Percentiles rank a stretch among this genome's conserved stretches.
Evolutionary conservation across 2,329 filamentous ascomycete species (phyloP).

Genomic region (Aspergillus japonicus): DNA sequence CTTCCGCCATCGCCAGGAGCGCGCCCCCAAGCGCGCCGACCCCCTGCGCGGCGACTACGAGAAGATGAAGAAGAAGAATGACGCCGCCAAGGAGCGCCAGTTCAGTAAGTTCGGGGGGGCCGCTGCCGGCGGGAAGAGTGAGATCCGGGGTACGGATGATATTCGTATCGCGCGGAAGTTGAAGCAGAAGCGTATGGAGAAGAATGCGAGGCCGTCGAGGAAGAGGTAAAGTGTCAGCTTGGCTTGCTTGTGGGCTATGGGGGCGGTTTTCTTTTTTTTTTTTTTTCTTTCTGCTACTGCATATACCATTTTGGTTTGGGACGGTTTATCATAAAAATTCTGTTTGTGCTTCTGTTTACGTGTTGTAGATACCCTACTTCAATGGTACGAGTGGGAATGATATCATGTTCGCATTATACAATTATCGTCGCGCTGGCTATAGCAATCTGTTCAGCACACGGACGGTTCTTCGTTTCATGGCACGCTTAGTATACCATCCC

Average conservation of each 20-base stretch:
- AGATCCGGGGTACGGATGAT: constrained; percentile 79
- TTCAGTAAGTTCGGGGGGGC: constrained; percentile 29
- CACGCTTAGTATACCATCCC: not conserved
- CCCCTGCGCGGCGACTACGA: constrained; percentile 89
- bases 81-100: constrained; percentile 74
- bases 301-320: not conserved
- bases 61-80: constrained; percentile 83
- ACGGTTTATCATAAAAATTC: not conserved
- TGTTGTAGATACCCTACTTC: not conserved
- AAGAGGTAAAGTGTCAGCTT: constrained; percentile 47
- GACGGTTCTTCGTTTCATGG: too few relatives aligned
- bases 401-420: too few relatives aligned
- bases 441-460: too few relatives aligned
- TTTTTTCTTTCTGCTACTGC: not conserved
- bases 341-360: not conserved
- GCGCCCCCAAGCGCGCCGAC: constrained; percentile 90
- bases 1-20: constrained; percentile 84
- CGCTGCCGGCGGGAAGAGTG: constrained; percentile 66
- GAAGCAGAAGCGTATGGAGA: constrained; percentile 73
- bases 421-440: too few relatives aligned
- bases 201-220: constrained; percentile 80
- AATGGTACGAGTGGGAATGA: too few relatives aligned
- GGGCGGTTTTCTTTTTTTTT: too few relatives aligned
- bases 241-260: not conserved
- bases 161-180: constrained; percentile 78